Evolutionary conservation across 2,329 filamentous ascomycete species (phyloP), one percentile per base, ranked within the genome.

Genomic region (Penicillium sclerotigenum): DNA sequence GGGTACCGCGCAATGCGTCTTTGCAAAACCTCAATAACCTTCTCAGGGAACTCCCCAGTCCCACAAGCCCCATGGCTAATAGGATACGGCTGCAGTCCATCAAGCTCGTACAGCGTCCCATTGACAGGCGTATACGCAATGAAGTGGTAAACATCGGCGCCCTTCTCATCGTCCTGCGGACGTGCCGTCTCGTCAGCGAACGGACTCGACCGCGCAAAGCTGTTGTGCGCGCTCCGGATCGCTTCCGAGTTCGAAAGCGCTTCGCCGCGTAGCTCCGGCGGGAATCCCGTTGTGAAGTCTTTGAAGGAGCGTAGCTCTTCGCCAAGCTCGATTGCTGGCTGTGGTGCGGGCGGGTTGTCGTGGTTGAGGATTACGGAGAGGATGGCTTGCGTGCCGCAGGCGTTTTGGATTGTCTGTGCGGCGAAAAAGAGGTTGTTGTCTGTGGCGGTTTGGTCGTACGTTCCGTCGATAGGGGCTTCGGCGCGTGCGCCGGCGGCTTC

Each of bases 371-470:
- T 82, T 52, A 97, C 90, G 51, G 89, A 94, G 38, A 99, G 84
- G 45, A 99, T 84, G 4, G 94, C 94, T 75, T 99, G 94, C 16
- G 94, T 99, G 42, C 92, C 94, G 77, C 94, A 99, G 8, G 94
- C 94, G 75, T 99, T 99, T 76, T 97, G 93, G 72, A 99, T 99
- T 4, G 93, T 97, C 79, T 99, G 94, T 29, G 88, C 87, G 4
- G 94, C 94, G 76, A 99, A 99, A 82, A 96, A 99, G 67, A 96
- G 82, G 59, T 72, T 66, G 61, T 83, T 81, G 60, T 91, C 86
- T 18, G 88, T 80, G 14, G 91, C 90, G 16, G 80, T 81, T 65
- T 85, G 80, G 77, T 97, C 91, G 74, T 90, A 96, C 33, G 78
- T 80, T 59, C 94, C 94, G 73, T 97, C 92, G 62, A 86, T 83